A percentile compares a stretch with the other conserved stretches of the same genome.
phyloP scores from a whole-genome alignment of 2,329 filamentous ascomycete species.

The Colletotrichum plurivorum region DNA sequence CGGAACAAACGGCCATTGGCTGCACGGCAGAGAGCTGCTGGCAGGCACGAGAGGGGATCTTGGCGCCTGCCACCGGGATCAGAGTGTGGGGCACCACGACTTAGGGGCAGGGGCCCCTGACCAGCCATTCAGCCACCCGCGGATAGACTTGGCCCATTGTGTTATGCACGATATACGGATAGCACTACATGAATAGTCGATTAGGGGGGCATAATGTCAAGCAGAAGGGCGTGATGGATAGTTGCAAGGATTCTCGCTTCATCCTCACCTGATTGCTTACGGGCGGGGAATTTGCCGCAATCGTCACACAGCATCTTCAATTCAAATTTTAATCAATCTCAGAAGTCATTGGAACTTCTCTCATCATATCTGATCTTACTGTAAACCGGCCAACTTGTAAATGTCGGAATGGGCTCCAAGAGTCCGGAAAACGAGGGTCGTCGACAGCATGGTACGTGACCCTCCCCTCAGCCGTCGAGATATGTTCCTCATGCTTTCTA shows the following conservation, averaged over 20 bases:
- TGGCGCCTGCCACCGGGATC: conserved; percentile 31
- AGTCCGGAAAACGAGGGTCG: not conserved
- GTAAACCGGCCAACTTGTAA: not conserved
- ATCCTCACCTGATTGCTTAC: no score
- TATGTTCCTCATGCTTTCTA: not conserved
- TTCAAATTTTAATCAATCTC: no score
- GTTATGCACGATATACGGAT: no score
- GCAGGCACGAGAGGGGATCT: conserved; percentile 3
- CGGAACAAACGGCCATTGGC: conserved; percentile 39
- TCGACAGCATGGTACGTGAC: not conserved
- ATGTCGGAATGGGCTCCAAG: conserved; percentile 3
- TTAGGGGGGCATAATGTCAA: no score
- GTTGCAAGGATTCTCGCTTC: no score
- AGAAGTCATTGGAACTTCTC: not conserved
- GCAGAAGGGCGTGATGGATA: no score
- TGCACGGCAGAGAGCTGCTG: conserved; percentile 1
- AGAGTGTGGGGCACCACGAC: conserved; percentile 26
- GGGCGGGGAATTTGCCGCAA: no score
- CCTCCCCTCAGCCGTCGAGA: not conserved
- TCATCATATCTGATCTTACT: no score
- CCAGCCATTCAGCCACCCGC: not conserved
- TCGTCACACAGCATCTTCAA: not conserved
- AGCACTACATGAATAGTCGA: no score
- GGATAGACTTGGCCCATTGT: not conserved
- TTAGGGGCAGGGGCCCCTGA: conserved; percentile 6